These are phyloP conservation scores for Pseudevernia furfuracea DNA, from an alignment of 495 filamentous ascomycete genomes.

Conservation along the genomic window DNA sequence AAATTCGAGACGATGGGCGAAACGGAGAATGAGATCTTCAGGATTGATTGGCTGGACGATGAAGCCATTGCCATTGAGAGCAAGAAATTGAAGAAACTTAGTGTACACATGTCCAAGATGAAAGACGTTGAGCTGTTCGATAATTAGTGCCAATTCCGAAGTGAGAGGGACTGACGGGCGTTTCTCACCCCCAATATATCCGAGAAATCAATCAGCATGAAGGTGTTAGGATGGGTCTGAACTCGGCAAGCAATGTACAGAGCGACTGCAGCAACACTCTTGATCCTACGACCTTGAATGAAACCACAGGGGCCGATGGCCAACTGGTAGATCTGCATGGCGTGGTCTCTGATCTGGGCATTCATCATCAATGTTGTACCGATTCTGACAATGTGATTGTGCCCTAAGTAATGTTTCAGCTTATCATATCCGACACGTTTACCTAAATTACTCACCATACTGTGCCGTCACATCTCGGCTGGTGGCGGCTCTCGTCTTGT, in stretches of 20 bases:
- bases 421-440: background rate
- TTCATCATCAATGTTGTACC: conserved; percentile 46
- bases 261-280: conserved; percentile 74
- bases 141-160: conserved; percentile 22
- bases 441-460: conserved; percentile 38
- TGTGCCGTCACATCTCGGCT: conserved; percentile 63
- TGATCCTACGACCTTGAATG: conserved; percentile 78
- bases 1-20: conserved; percentile 84
- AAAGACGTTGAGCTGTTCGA: conserved; percentile 72
- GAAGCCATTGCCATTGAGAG: conserved; percentile 47
- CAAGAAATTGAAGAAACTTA: conserved; percentile 48
- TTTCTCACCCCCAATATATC: conserved; percentile 57
- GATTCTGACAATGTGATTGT: conserved; percentile 16
- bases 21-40: conserved; percentile 82
- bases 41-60: conserved; percentile 57
- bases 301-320: conserved; percentile 56
- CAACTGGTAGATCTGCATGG: conserved; percentile 67
- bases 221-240: conserved; percentile 46
- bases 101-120: conserved; percentile 70
- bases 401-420: conserved; percentile 10
- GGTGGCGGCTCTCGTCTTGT: conserved; percentile 46
- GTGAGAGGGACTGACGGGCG: background rate
- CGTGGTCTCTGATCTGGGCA: conserved; percentile 52
- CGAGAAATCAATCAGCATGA: conserved; percentile 91
- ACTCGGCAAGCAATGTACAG: conserved; percentile 79